These are phyloP conservation scores for Eustoma russellianum DNA, from an alignment of 257 asterid genomes.

Conservation along the genomic window DNA sequence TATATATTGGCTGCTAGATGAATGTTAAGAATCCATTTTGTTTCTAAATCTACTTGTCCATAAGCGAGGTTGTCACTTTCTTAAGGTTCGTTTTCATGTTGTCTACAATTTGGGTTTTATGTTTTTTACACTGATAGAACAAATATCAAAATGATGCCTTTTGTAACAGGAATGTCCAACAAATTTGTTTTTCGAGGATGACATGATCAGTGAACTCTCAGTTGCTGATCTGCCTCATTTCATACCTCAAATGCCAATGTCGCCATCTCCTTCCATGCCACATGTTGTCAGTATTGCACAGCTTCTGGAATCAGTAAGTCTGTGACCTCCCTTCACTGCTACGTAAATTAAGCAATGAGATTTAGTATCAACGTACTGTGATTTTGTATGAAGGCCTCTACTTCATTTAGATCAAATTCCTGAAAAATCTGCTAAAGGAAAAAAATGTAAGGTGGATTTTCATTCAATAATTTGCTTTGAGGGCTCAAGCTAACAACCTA, in stretches of 20 bases:
- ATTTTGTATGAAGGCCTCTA: too few relatives aligned
- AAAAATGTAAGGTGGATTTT: too few relatives aligned
- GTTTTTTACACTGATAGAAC: too few relatives aligned
- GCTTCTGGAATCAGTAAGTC: slow-evolving; percentile 78
- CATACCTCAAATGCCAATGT: slow-evolving; percentile 58
- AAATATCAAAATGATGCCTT: neutral
- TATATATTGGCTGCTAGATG: too few relatives aligned
- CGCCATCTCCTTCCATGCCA: slow-evolving; percentile 78
- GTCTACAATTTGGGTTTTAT: too few relatives aligned
- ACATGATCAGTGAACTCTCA: slow-evolving; percentile 64
- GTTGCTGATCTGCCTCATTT: slow-evolving; percentile 66
- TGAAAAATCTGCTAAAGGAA: neutral
- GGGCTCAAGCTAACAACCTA: too few relatives aligned
- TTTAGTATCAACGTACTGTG: too few relatives aligned
- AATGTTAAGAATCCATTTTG: too few relatives aligned
- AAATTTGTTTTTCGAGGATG: slow-evolving; percentile 61
- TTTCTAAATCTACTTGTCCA: too few relatives aligned
- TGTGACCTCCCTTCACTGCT: slow-evolving; percentile 3
- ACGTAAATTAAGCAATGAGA: neutral
- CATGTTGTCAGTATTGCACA: slow-evolving; percentile 84
- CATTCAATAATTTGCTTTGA: too few relatives aligned
- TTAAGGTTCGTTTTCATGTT: too few relatives aligned
- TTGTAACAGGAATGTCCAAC: slow-evolving; percentile 58
- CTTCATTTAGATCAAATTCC: neutral
- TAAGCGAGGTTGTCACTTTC: too few relatives aligned